A percentile compares a stretch with the other conserved stretches of the same genome.
Evolutionary conservation across 2,329 filamentous ascomycete genomes (phyloP).

Genomic region (Botrytis hyacinthi): DNA sequence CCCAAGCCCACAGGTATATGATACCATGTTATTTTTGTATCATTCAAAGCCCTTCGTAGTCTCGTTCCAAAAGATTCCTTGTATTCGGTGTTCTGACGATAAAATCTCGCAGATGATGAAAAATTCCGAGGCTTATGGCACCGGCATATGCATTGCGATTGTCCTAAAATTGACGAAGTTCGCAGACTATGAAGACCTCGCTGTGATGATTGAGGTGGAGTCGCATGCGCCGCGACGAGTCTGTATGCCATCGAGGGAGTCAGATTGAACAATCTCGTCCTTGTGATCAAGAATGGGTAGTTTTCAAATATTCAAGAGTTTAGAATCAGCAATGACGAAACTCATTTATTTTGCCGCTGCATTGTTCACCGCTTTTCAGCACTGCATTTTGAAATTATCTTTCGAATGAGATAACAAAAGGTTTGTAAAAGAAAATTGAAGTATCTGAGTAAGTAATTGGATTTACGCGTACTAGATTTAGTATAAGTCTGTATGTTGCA

Average conservation of each 20-base stretch:
- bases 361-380: conserved; percentile 4
- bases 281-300: conserved; percentile 5
- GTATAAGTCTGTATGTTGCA: not conserved
- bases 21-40: conserved; percentile 69
- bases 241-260: conserved; percentile 11
- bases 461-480: not conserved
- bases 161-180: conserved; percentile 15
- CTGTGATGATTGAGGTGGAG: not conserved
- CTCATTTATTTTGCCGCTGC: conserved; percentile 14
- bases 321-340: conserved; percentile 15
- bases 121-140: conserved; percentile 31
- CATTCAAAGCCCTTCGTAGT: conserved; percentile 55
- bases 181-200: conserved; percentile 3
- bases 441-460: not conserved
- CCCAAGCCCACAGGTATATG: conserved; percentile 68
- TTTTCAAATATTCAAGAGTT: not conserved
- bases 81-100: conserved; percentile 32
- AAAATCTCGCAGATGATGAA: conserved; percentile 33
- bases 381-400: not conserved
- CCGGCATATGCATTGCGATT: conserved; percentile 26
- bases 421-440: not conserved
- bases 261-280: not conserved
- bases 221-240: conserved; percentile 2
- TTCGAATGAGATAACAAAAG: not conserved
- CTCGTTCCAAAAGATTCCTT: conserved; percentile 40